These are phyloP conservation scores for Colletotrichum tropicale DNA, from an alignment of 2,329 filamentous ascomycete genomes.

Conservation along the genomic window DNA sequence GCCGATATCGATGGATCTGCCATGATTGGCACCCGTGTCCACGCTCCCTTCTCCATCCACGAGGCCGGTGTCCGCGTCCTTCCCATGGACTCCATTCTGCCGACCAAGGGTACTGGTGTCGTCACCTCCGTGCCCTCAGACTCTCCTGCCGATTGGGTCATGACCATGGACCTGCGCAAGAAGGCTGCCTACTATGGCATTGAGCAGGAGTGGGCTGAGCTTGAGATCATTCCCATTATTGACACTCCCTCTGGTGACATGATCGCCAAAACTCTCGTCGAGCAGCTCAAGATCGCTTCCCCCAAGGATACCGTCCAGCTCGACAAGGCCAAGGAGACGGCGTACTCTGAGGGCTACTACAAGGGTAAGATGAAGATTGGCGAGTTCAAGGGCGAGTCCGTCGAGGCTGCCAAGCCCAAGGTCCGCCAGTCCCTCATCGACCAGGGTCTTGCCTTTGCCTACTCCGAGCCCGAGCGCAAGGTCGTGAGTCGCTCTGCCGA, in stretches of 20 bases:
- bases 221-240: slow-evolving; percentile 89
- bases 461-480: slow-evolving; percentile 89
- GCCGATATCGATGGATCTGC: slow-evolving; percentile 78
- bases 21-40: slow-evolving; percentile 85
- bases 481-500: slow-evolving; percentile 90
- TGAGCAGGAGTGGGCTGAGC: slow-evolving; percentile 93
- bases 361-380: slow-evolving; percentile 89
- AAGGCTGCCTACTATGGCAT: slow-evolving; percentile 97
- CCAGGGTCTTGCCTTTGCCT: slow-evolving; percentile 81
- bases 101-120: slow-evolving; percentile 94
- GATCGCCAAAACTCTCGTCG: slow-evolving; percentile 81
- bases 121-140: slow-evolving; percentile 96
- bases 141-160: slow-evolving; percentile 94
- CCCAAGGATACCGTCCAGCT: slow-evolving; percentile 93
- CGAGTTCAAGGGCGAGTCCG: slow-evolving; percentile 85
- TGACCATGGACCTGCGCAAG: slow-evolving; percentile 84
- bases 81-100: slow-evolving; percentile 93
- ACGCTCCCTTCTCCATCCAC: slow-evolving; percentile 88
- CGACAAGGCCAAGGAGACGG: slow-evolving; percentile 87
- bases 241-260: slow-evolving; percentile 89
- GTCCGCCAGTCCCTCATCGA: slow-evolving; percentile 81
- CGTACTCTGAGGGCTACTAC: slow-evolving; percentile 93
- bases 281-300: slow-evolving; percentile 94
- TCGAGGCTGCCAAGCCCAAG: slow-evolving; percentile 86
- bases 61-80: slow-evolving; percentile 84